Conservation (phyloP, 345 rosid genomes). For the Adansonia digitata region DNA sequence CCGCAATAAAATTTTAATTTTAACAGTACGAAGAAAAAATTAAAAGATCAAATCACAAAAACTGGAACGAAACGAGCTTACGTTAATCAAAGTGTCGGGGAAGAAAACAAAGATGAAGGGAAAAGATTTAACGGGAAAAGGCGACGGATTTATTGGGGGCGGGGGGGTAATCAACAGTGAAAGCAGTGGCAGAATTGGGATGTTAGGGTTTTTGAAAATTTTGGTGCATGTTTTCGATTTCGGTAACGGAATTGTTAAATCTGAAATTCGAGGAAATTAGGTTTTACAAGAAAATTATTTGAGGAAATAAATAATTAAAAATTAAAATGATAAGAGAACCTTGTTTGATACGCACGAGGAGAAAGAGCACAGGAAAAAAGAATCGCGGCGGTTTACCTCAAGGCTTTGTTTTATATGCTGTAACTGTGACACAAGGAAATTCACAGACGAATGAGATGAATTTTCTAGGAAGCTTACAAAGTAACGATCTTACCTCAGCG, state of each 20-base stretch:
- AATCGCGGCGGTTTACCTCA: neutral
- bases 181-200: neutral
- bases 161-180: neutral
- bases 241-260: too few species aligned
- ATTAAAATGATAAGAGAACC: neutral
- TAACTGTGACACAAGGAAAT: neutral
- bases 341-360: neutral
- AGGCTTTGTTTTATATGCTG: neutral
- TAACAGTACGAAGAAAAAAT: neutral
- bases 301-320: neutral
- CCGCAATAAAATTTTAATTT: neutral
- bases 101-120: neutral
- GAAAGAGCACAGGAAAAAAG: too few species aligned
- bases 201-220: neutral
- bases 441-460: neutral
- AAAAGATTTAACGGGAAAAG: neutral
- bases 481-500: too few species aligned
- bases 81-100: neutral
- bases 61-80: neutral
- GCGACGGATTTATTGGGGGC: neutral
- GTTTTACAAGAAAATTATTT: neutral
- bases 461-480: too few species aligned
- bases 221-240: neutral
- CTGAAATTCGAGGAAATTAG: neutral
- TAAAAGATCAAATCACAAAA: neutral